Base-by-base conservation (phyloP, 163 green algal genomes). In the Chloromonas sp. region DNA sequence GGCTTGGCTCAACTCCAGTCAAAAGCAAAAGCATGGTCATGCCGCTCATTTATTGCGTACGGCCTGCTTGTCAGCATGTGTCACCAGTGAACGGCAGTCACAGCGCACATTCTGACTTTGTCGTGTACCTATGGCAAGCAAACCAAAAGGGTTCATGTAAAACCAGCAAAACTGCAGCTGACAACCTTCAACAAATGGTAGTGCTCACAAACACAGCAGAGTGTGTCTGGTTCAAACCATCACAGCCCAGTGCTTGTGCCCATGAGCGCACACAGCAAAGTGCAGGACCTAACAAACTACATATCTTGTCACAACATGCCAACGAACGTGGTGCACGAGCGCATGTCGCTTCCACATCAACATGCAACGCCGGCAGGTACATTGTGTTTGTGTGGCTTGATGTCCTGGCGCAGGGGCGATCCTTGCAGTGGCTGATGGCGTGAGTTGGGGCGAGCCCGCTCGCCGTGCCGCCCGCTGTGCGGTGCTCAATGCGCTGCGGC, bases 391-490 rank as follows among this genome's bases (percentile, higher is more conserved):
- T 61, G 61, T 86, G 84, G 60, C 61, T 86, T 0, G 83, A 60
- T 0, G 83, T 86, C 3, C 11, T 13, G 61, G 79, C 3, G 70
- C 87, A 60, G 87, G 84, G 0, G 86, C 86, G 3, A 61, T 91
- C 14, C 59, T 92, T 82, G 86, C 84, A 0, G 82, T 92, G 1
- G 88, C 86, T 2, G 90, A 93, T 83, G 90, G 90, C 0, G 86
- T 92, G 0, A 90, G 89, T 66, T 93, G 90, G 90, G 90, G 90
- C 5, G 86, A 87, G 78, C 82, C 86, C 2, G 79, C 90, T 0
- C 81, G 83, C 0, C 66, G 76, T 2, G 90, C 90, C 2, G 90
- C 90, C 2, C 83, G 86, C 5, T 88, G 83, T 1, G 90, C 90
- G 5, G 90, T 92, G 60, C 78, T 88, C 15, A 88, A 85, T 1